Conservation (phyloP, 139 green algal species). For the Coelastrella sp. region DNA sequence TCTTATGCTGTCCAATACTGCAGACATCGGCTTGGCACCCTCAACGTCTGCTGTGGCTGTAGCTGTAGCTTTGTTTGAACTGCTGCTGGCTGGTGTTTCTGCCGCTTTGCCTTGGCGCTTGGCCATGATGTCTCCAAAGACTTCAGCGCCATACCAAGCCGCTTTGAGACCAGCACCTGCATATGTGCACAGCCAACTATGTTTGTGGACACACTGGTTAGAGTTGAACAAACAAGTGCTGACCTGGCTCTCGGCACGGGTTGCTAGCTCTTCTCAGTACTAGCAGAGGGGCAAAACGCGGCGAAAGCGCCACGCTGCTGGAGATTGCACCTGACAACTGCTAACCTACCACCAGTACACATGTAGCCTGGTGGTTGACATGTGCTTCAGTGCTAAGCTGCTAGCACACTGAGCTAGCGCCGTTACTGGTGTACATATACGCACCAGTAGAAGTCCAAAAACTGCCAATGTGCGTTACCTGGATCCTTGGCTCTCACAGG, state of each 20-base stretch:
- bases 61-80: not conserved
- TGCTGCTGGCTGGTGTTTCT: constrained; percentile 2
- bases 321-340: no score
- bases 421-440: no score
- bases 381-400: no score
- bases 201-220: not conserved
- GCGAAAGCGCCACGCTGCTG: no score
- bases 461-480: not conserved
- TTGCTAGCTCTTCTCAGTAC: no score
- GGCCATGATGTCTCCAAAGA: constrained; percentile 36
- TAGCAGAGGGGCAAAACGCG: no score
- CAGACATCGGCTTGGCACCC: constrained; percentile 24
- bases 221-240: no score
- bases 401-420: no score
- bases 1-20: constrained; percentile 60
- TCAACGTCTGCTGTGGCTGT: constrained; percentile 6
- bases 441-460: no score
- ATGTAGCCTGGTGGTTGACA: no score
- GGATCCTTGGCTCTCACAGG: constrained; percentile 21
- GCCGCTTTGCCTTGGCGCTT: constrained; percentile 10
- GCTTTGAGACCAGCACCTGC: constrained; percentile 39
- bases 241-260: no score
- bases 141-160: constrained; percentile 38
- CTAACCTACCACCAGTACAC: no score
- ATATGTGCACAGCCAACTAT: not conserved